Evolutionary conservation across 2,329 filamentous ascomycete genomes (phyloP).

Genomic region (Pseudogymnoascus sp.): DNA sequence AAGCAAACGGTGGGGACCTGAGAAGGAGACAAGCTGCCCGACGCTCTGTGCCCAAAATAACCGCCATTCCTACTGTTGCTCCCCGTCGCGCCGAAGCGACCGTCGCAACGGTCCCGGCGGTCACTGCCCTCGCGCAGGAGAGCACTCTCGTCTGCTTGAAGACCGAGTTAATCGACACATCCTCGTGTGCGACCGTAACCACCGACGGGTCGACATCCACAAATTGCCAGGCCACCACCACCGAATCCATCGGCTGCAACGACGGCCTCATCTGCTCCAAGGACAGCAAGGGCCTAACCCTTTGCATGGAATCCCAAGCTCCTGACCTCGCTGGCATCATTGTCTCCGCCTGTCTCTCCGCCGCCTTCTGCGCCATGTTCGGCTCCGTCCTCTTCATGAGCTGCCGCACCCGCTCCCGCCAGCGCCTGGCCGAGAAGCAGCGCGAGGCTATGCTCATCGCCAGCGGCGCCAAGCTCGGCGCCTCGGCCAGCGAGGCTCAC

Average conservation of each 20-base stretch:
- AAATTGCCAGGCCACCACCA: neutral
- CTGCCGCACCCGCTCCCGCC: neutral
- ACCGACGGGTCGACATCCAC: neutral
- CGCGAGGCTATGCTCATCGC: slow-evolving; percentile 1
- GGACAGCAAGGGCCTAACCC: neutral
- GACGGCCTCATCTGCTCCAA: slow-evolving; percentile 1
- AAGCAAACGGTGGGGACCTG: neutral
- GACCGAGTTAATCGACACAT: neutral
- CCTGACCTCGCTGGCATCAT: neutral
- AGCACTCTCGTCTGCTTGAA: neutral
- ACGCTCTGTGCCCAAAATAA: neutral
- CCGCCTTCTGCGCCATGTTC: slow-evolving; percentile 4
- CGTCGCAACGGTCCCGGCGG: neutral
- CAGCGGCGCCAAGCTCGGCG: neutral
- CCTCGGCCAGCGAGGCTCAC: neutral
- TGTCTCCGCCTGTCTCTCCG: neutral
- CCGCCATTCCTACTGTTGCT: neutral
- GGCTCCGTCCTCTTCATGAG: slow-evolving; percentile 5
- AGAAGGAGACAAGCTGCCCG: neutral
- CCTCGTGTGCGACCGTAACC: neutral
- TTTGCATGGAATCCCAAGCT: neutral
- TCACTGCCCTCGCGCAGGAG: neutral
- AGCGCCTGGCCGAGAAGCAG: neutral
- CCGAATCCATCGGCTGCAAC: slow-evolving; percentile 1
- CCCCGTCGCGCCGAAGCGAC: neutral